Conservation (phyloP, 805 yeast genomes). For the Lipomyces orientalis region DNA sequence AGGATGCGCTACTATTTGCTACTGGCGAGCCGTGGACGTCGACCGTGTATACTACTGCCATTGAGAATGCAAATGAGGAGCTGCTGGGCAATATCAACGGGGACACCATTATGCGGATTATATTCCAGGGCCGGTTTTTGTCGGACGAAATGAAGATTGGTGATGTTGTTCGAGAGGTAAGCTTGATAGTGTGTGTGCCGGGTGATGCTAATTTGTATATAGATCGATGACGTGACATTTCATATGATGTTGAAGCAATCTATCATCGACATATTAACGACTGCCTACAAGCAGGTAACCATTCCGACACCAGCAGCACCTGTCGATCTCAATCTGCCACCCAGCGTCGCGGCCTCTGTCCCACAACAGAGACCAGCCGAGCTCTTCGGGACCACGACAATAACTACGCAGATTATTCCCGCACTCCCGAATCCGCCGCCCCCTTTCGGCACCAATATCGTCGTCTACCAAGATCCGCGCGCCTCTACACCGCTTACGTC, state of each 20-base stretch:
- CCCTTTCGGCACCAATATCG: conserved; percentile 32
- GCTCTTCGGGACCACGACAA: conserved; percentile 20
- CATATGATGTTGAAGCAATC: conserved; percentile 28
- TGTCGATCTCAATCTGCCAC: not conserved
- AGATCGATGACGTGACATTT: conserved; percentile 26
- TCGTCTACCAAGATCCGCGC: conserved; percentile 34
- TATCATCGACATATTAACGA: conserved; percentile 23
- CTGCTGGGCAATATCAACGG: conserved; percentile 20
- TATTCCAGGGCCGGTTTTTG: conserved; percentile 34
- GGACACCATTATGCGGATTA: conserved; percentile 24
- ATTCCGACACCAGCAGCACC: not conserved
- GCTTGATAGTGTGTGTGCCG: not conserved
- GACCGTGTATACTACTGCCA: conserved; percentile 27
- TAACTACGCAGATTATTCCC: conserved; percentile 21
- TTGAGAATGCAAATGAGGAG: conserved; percentile 20
- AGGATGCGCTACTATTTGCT: conserved; percentile 27
- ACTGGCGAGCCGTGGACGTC: conserved; percentile 32
- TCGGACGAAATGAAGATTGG: conserved; percentile 18
- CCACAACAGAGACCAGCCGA: not conserved
- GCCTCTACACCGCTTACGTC: conserved; percentile 24
- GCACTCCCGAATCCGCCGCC: conserved; percentile 29
- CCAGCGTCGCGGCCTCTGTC: not conserved
- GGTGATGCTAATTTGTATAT: not conserved
- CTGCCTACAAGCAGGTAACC: not conserved
- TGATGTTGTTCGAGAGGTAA: conserved; percentile 19